Conservation (phyloP, 768 basidiomycete genomes). For the Peribolospora kevripleyi region DNA sequence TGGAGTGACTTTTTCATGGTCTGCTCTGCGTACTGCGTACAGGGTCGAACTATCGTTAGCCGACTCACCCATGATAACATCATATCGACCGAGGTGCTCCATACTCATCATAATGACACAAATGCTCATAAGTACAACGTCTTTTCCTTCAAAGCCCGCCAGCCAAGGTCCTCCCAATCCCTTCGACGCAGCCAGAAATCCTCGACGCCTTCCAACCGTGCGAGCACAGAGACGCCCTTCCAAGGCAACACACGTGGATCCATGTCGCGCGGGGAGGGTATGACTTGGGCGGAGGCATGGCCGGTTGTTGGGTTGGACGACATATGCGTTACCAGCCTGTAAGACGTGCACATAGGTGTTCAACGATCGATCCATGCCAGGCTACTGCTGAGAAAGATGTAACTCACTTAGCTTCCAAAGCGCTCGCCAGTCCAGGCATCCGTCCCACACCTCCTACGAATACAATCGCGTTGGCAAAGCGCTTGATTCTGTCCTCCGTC, state of each 20-base stretch:
- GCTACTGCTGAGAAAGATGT: not conserved
- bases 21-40: too few species aligned
- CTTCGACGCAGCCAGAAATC: constrained; percentile 69
- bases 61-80: too few species aligned
- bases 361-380: not conserved
- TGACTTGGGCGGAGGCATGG: constrained; percentile 37
- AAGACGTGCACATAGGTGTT: not conserved
- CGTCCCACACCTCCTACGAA: constrained; percentile 65
- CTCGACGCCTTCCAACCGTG: constrained; percentile 65
- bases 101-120: too few species aligned
- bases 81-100: too few species aligned
- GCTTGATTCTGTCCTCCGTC: constrained; percentile 67
- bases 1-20: too few species aligned
- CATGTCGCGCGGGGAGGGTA: constrained; percentile 81
- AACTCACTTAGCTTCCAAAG: constrained; percentile 58
- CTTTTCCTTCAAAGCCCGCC: constrained; percentile 21
- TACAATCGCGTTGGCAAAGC: constrained; percentile 64
- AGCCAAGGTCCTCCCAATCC: constrained; percentile 38
- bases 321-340: constrained; percentile 44
- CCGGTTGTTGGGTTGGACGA: constrained; percentile 21
- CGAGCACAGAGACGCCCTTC: constrained; percentile 83
- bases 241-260: constrained; percentile 74
- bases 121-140: constrained; percentile 9
- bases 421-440: constrained; percentile 60
- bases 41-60: too few species aligned